Evolutionary conservation across 306 rosid genomes (phyloP).

Genomic region (Quillaja saponaria): DNA sequence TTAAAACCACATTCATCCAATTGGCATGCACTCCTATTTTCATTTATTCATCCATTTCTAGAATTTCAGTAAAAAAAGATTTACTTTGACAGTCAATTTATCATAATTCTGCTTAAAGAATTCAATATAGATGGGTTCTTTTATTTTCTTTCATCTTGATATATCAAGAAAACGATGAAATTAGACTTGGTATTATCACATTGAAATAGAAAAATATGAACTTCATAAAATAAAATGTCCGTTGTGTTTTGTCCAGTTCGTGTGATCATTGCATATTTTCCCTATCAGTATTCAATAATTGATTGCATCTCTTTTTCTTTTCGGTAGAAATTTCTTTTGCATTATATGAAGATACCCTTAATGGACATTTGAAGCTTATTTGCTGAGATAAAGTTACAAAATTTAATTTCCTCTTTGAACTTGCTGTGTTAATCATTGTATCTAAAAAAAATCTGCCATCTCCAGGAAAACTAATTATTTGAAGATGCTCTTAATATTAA

Average conservation of each 20-base stretch:
- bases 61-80: no score
- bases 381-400: background rate
- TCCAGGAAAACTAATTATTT: background rate
- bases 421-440: background rate
- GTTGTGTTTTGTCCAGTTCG: slow-evolving; percentile 6
- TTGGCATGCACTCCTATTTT: slow-evolving; percentile 2
- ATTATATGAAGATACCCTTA: background rate
- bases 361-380: slow-evolving; percentile 6
- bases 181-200: no score
- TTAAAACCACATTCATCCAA: slow-evolving; percentile 40
- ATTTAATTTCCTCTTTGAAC: background rate
- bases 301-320: no score
- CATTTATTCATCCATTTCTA: slow-evolving; percentile 10
- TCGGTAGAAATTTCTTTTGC: background rate
- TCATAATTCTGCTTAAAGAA: no score
- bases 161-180: no score
- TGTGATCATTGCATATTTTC: background rate
- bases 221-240: background rate
- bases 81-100: no score
- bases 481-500: background rate
- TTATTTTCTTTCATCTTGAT: slow-evolving; percentile 14
- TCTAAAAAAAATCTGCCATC: slow-evolving; percentile 4
- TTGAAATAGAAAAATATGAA: no score
- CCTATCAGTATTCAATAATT: background rate
- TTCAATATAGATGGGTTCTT: no score